Conservation (phyloP, 1,284 basidiomycete genomes). For the Malassezia arunalokei region DNA sequence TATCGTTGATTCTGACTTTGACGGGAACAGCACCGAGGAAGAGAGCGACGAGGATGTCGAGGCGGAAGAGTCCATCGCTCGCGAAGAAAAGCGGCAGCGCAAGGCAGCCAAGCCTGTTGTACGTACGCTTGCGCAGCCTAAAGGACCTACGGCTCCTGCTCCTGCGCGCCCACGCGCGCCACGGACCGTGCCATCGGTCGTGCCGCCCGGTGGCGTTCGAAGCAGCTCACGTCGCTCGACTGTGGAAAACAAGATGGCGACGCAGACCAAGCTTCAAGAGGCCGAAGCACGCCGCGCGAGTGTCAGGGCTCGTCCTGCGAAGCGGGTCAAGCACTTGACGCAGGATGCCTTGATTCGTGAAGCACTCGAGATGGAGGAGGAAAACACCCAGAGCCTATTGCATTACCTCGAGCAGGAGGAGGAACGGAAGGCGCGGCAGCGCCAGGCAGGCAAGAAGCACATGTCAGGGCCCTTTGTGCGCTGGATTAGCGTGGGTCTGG, state of each 20-base stretch:
- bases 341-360: constrained; percentile 68
- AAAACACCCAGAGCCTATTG: constrained; percentile 64
- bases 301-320: constrained; percentile 9
- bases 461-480: constrained; percentile 62
- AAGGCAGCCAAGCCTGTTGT: not conserved
- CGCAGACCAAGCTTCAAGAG: constrained; percentile 49
- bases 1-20: constrained; percentile 40
- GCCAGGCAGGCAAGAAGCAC: constrained; percentile 52
- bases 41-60: constrained; percentile 17
- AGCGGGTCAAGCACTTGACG: constrained; percentile 49
- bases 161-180: not conserved
- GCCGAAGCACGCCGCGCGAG: constrained; percentile 56
- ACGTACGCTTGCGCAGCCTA: not conserved
- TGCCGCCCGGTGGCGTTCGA: constrained; percentile 4
- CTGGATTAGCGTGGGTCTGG: constrained; percentile 56
- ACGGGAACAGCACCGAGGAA: constrained; percentile 25
- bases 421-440: constrained; percentile 62
- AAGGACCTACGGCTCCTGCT: not conserved
- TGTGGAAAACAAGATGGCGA: constrained; percentile 30
- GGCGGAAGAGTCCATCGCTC: constrained; percentile 22
- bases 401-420: constrained; percentile 67
- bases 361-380: constrained; percentile 71
- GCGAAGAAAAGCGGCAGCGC: constrained; percentile 14
- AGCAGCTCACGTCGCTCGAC: constrained; percentile 24
- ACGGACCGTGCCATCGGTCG: not conserved